Base-by-base conservation (phyloP, 1,284 basidiomycete species). In the Boletus nobilissimus region DNA sequence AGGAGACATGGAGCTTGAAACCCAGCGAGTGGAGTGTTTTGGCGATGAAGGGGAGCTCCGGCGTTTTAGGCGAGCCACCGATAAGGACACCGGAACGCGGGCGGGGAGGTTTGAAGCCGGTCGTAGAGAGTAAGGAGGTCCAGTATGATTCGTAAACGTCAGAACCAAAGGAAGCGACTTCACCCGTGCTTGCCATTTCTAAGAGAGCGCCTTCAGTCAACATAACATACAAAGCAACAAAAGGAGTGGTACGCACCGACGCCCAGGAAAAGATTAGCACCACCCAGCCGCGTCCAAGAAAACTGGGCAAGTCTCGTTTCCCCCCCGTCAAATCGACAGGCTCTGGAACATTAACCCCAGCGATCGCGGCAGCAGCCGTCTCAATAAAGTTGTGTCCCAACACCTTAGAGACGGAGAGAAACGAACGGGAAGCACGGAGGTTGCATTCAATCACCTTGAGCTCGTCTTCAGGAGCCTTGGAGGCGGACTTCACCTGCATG, bases 381-480 rank as follows among this genome's bases (percentile, higher is more conserved):
- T 99, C 97, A 83, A 99, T 97, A 87, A 99, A 99, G 90, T 99
- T 99, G 87, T 94, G 93, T 67, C 97, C 98, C 72, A 99, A 91
- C 34, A 99, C 98, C 89, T 99, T 99, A 80, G 96, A 98, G 13
- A 99, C 98, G 89, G 99, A 99, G 81, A 98, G 98, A 95, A 99
- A 99, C 68, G 97, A 98, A 65, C 98, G 94, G 66, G 97, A 98
- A 39, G 98, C 98, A 81, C 98, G 96, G 73, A 99, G 89, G 88
- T 99, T 99, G 88, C 98, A 99, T 88, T 99, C 98, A 81, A 99
- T 99, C 80, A 99, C 98, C 90, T 99, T 99, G 83, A 99, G 92
- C 77, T 92, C 89, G 16, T 94, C 90, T 74, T 92, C 89, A 71
- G 90, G 91, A 40, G 86, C 83, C 24, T 87, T 88, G 39, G 88